These are phyloP conservation scores for Lentinula aciculospora DNA, from an alignment of 768 basidiomycete genomes.

Conservation along the genomic window DNA sequence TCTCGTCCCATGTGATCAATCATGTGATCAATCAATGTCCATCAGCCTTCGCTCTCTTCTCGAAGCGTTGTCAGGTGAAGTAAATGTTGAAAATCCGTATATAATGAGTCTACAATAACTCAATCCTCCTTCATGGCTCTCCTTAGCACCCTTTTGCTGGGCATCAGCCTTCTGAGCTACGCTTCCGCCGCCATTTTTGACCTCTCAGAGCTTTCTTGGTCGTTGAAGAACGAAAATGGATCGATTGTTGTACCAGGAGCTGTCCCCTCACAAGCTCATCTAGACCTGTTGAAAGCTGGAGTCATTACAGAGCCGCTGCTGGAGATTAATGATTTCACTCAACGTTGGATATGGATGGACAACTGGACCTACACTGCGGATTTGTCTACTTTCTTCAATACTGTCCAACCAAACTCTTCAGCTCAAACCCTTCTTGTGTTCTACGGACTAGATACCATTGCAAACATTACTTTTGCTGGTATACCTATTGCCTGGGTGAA, in stretches of 20 bases:
- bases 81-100: not conserved
- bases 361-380: slow-evolving; percentile 59
- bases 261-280: slow-evolving; percentile 48
- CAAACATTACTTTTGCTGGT: slow-evolving; percentile 46
- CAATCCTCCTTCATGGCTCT: not conserved
- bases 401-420: slow-evolving; percentile 13
- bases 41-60: not conserved
- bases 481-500: slow-evolving; percentile 53
- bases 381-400: slow-evolving; percentile 34
- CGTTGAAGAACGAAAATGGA: slow-evolving; percentile 47
- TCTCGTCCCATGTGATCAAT: not conserved
- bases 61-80: slow-evolving; percentile 1
- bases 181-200: slow-evolving; percentile 26
- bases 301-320: slow-evolving; percentile 49
- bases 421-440: slow-evolving; percentile 41
- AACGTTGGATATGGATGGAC: slow-evolving; percentile 51
- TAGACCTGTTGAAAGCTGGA: slow-evolving; percentile 46
- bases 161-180: not conserved
- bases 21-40: no score
- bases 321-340: slow-evolving; percentile 50
- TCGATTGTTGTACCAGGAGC: slow-evolving; percentile 46
- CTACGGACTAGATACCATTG: slow-evolving; percentile 53
- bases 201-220: slow-evolving; percentile 44
- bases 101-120: not conserved
- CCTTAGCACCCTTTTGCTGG: not conserved